Percentiles rank a stretch among this genome's conserved stretches.
Evolutionary conservation across 208 protist genomes (phyloP).

Genomic region (Crithidia bombi): DNA sequence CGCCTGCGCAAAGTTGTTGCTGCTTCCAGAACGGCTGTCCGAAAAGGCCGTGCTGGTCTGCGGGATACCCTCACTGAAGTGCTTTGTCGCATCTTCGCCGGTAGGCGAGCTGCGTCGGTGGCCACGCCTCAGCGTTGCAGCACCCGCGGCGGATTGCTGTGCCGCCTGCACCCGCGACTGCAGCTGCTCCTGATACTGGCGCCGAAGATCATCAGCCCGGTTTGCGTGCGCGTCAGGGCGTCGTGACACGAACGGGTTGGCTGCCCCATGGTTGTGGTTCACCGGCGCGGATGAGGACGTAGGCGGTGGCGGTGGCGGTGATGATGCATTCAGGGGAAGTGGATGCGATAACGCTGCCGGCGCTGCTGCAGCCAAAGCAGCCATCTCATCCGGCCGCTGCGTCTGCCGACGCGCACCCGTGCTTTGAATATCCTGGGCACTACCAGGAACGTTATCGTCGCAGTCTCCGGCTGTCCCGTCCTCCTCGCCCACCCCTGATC

Average conservation of each 20-base stretch:
- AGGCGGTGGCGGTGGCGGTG: not conserved
- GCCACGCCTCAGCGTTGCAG: not conserved
- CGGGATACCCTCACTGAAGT: not conserved
- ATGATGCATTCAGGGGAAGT: not conserved
- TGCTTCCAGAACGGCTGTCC: not conserved
- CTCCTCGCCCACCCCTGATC: not conserved
- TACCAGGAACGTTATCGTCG: not conserved
- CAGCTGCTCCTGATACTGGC: constrained; percentile 10
- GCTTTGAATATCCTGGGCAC: not conserved
- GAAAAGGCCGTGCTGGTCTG: not conserved
- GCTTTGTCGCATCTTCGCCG: not conserved
- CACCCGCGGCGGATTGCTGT: not conserved
- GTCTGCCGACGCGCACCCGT: constrained; percentile 3
- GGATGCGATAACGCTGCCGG: not conserved
- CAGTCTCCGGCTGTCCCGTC: not conserved
- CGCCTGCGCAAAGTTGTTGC: not conserved
- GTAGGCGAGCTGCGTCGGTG: not conserved
- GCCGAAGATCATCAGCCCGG: not conserved
- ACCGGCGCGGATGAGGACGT: not conserved
- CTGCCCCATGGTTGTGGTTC: not conserved
- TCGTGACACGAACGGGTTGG: constrained; percentile 6
- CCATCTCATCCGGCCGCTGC: constrained; percentile 1
- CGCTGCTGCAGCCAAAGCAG: not conserved
- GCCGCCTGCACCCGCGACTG: constrained; percentile 3
- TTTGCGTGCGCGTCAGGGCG: not conserved